phyloP scores from a whole-genome alignment of 768 basidiomycete genomes.

The Boletus coccyginus region DNA sequence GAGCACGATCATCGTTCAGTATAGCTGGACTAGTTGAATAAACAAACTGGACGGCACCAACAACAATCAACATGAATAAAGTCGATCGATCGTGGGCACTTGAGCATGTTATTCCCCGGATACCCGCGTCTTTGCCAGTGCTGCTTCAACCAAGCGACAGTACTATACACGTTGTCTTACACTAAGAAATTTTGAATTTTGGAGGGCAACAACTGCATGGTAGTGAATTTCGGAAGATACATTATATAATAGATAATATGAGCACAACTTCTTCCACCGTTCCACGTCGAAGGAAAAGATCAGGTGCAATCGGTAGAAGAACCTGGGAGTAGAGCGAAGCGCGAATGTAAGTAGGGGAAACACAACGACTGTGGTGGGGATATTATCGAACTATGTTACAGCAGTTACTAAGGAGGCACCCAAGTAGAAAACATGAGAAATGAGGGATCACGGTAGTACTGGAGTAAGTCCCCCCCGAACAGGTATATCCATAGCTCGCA shows the following conservation, averaged over 20 bases:
- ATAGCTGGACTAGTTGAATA: too few relatives aligned
- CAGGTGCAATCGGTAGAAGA: not conserved
- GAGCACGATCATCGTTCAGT: too few relatives aligned
- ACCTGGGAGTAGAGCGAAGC: not conserved
- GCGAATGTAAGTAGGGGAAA: not conserved
- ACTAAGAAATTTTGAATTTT: not conserved
- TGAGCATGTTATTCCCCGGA: too few relatives aligned
- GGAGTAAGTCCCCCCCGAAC: not conserved
- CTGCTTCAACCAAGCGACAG: too few relatives aligned
- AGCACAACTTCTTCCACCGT: not conserved
- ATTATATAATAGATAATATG: not conserved
- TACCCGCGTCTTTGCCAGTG: too few relatives aligned
- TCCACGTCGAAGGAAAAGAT: not conserved
- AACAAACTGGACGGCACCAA: too few relatives aligned
- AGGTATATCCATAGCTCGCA: constrained; percentile 9
- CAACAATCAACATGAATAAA: too few relatives aligned
- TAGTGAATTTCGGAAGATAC: not conserved
- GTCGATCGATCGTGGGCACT: too few relatives aligned
- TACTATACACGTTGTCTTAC: not conserved
- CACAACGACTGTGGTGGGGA: not conserved
- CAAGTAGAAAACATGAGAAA: not conserved
- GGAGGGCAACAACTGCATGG: not conserved
- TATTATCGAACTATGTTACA: constrained; percentile 9
- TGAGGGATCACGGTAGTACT: not conserved
- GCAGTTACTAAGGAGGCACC: not conserved